Conservation (phyloP, 1,139 yeast species). For the Candida frijolesensis region DNA sequence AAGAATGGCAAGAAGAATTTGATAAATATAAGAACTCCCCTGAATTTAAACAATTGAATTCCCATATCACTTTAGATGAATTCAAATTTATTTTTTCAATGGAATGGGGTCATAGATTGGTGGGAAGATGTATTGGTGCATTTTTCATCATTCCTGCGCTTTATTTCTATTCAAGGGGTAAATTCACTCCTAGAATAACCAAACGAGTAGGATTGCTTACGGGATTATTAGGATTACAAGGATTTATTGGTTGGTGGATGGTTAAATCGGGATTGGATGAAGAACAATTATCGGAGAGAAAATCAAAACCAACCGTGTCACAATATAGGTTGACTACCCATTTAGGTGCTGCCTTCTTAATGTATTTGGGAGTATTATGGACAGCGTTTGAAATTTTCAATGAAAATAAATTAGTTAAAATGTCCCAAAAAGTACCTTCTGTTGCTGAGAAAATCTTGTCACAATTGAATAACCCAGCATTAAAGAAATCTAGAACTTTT, state of each 20-base stretch:
- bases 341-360: slow-evolving; percentile 86
- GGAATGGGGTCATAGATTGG: slow-evolving; percentile 97
- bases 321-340: slow-evolving; percentile 95
- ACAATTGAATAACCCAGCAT: slow-evolving; percentile 51
- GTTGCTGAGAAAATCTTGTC: slow-evolving; percentile 55
- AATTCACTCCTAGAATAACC: slow-evolving; percentile 71
- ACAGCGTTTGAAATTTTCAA: slow-evolving; percentile 83
- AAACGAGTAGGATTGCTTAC: slow-evolving; percentile 71
- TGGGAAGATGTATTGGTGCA: slow-evolving; percentile 89
- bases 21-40: slow-evolving; percentile 82
- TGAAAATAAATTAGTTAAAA: slow-evolving; percentile 62
- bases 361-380: slow-evolving; percentile 88
- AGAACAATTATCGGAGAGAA: slow-evolving; percentile 74
- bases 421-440: slow-evolving; percentile 53
- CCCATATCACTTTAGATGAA: slow-evolving; percentile 89
- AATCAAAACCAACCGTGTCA: slow-evolving; percentile 91
- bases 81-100: slow-evolving; percentile 92
- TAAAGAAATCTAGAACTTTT: slow-evolving; percentile 56
- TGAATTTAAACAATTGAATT: slow-evolving; percentile 85
- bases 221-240: slow-evolving; percentile 84
- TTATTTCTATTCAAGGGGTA: slow-evolving; percentile 70
- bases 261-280: slow-evolving; percentile 93
- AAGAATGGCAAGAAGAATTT: slow-evolving; percentile 87
- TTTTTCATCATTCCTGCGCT: slow-evolving; percentile 82
- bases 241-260: slow-evolving; percentile 99